Evolutionary conservation across 2,329 filamentous ascomycete species (phyloP).

Genomic region (Aspergillus chevalieri): DNA sequence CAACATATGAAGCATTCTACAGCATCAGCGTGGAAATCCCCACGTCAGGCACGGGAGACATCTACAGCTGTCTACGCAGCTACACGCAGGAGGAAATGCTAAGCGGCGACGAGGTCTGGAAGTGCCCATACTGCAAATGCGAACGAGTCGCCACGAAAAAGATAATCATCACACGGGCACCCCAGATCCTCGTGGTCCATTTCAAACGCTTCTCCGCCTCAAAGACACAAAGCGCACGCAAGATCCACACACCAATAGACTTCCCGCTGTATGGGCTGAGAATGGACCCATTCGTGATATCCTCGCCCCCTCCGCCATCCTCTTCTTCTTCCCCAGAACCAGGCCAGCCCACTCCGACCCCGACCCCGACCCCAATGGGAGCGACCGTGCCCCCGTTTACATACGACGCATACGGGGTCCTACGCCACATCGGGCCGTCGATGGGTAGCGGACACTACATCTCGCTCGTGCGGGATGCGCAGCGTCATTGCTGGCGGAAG

Average conservation of each 20-base stretch:
- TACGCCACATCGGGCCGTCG: conserved; percentile 65
- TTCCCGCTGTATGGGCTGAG: conserved; percentile 70
- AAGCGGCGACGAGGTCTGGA: conserved; percentile 61
- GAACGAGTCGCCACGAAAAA: conserved; percentile 63
- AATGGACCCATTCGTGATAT: conserved; percentile 55
- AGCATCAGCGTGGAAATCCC: conserved; percentile 66
- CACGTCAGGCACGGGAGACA: conserved; percentile 52
- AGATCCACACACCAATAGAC: conserved; percentile 64
- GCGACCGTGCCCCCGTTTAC: conserved; percentile 52
- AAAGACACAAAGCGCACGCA: conserved; percentile 53
- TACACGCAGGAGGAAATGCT: conserved; percentile 64
- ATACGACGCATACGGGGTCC: conserved; percentile 83
- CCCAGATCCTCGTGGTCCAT: conserved; percentile 70
- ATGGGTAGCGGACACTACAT: conserved; percentile 75
- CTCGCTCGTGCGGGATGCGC: conserved; percentile 58
- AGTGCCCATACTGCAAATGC: conserved; percentile 68
- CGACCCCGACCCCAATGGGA: conserved; percentile 3
- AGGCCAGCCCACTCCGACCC: conserved; percentile 45
- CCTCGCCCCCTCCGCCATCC: conserved; percentile 33
- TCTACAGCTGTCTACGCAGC: conserved; percentile 63
- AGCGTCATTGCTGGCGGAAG: conserved; percentile 52
- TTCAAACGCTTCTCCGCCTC: conserved; percentile 65
- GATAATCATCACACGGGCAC: conserved; percentile 69
- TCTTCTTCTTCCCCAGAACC: conserved; percentile 48
- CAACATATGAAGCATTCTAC: conserved; percentile 65